phyloP scores from a whole-genome alignment of 1,284 basidiomycete genomes.

The Irpex sp. region DNA sequence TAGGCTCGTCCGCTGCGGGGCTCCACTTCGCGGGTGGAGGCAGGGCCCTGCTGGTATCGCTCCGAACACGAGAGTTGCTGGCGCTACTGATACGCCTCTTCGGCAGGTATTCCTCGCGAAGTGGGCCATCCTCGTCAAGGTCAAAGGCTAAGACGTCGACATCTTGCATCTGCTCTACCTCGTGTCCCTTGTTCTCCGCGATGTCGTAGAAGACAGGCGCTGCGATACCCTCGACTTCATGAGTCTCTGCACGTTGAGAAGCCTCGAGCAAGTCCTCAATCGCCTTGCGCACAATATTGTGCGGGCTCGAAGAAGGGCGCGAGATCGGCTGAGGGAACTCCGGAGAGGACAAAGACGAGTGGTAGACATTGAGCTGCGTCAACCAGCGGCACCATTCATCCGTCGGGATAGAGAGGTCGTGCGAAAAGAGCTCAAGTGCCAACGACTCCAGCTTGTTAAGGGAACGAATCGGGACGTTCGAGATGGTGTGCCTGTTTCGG shows the following conservation, averaged over 20 bases:
- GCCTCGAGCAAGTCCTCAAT: constrained; percentile 64
- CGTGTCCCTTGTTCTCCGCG: constrained; percentile 51
- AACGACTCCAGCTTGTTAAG: constrained; percentile 70
- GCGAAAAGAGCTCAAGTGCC: constrained; percentile 62
- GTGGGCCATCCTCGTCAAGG: constrained; percentile 75
- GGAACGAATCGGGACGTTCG: constrained; percentile 62
- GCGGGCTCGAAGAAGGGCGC: constrained; percentile 67
- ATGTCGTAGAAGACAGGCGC: constrained; percentile 69
- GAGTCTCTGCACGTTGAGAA: constrained; percentile 16
- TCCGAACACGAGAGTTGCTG: constrained; percentile 27
- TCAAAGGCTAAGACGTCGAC: constrained; percentile 64
- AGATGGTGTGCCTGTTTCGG: constrained; percentile 67
- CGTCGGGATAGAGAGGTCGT: constrained; percentile 64
- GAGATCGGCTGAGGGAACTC: constrained; percentile 72
- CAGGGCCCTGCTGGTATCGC: constrained; percentile 36
- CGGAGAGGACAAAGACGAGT: constrained; percentile 55
- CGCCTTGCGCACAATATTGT: constrained; percentile 61
- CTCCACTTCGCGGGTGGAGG: constrained; percentile 81
- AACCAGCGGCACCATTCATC: constrained; percentile 71
- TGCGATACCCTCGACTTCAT: constrained; percentile 28
- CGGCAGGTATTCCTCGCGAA: constrained; percentile 76
- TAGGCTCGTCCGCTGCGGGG: constrained; percentile 70
- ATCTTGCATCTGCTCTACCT: constrained; percentile 26
- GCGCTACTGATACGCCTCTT: constrained; percentile 51
- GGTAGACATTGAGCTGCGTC: constrained; percentile 56